Evolutionary conservation across 169 alveolate genomes (phyloP).

Genomic region (Cryptosporidium meleagridis): DNA sequence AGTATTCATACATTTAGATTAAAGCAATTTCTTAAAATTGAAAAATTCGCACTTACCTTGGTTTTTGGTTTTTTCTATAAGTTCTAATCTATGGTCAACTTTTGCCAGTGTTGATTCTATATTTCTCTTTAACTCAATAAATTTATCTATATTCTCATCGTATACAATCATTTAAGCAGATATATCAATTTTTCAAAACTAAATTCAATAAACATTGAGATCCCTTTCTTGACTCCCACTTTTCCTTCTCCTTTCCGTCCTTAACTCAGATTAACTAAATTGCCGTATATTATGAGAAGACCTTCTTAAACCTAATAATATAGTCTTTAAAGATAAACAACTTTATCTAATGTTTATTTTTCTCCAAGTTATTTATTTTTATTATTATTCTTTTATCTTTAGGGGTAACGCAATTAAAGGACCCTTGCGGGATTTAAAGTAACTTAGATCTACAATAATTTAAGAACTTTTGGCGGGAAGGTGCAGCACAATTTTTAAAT

Average conservation of each 20-base stretch:
- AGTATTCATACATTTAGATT: background rate
- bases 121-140: constrained; percentile 33
- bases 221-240: background rate
- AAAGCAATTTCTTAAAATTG: background rate
- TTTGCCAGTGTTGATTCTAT: constrained; percentile 29
- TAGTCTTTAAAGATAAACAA: background rate
- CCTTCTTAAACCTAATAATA: no score
- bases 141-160: background rate
- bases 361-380: background rate
- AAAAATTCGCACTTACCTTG: constrained; percentile 20
- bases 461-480: background rate
- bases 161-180: constrained; percentile 1
- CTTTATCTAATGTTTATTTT: background rate
- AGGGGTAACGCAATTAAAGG: constrained; percentile 23
- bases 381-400: background rate
- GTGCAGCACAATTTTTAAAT: background rate
- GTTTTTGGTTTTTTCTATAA: background rate
- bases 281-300: background rate
- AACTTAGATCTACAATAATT: constrained; percentile 12
- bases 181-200: background rate
- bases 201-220: background rate
- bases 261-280: no score
- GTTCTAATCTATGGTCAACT: constrained; percentile 28
- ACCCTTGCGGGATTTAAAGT: constrained; percentile 45
- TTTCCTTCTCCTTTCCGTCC: background rate